Base-by-base conservation (phyloP, 768 basidiomycete genomes). In the Mycena filopes region DNA sequence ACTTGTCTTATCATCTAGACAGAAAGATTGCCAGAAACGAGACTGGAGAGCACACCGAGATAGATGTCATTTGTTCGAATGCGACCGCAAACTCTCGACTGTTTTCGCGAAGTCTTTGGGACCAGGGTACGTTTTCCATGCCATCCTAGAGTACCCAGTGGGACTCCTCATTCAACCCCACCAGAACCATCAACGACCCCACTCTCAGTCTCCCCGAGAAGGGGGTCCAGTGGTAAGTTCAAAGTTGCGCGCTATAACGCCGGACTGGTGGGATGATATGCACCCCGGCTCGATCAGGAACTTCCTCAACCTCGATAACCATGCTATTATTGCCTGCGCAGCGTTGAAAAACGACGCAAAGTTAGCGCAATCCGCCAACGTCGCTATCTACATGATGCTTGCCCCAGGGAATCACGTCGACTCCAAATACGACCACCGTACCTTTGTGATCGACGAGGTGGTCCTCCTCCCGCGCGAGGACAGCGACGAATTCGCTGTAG, bases 371-470 rank as follows among this genome's bases (percentile, higher is more conserved):
- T 36, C 4, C 3, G 13, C 36, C 16, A 29, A 49, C 50, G 59
- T 60, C 2, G 53, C 42, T 2, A 61, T 61, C 23, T 46, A 36
- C 29, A 18, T 61, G 11, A 33, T 18, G 26, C 18, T 36, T 18
- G 33, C 38, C 40, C 36, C 36, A 9, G 43, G 18, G 1, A 43
- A 47, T 4, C 60, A 50, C 15, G 38, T n/a, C 2, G 33, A 29
- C 31, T 54, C 60, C 20, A 61, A 61, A 40, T 61, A 61, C 42
- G 51, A 61, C n/a, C n/a, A 61, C 13, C 51, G 51, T 23, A 31
- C 60, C 26, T 61, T 61, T 43, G 47, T 61, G 1, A 61, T 61
- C 50, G 60, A 61, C 1, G 16, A 25, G 4, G 38, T 63, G 1
- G 26, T 7, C 2, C 13, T 55, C 5, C 16, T 55, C 1, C 28